Percentiles rank a stretch among this genome's conserved stretches.
These are phyloP conservation scores for Straminergon stramineum DNA, from an alignment of 225 moss, liverwort and hornwort genomes.

Conservation along the genomic window DNA sequence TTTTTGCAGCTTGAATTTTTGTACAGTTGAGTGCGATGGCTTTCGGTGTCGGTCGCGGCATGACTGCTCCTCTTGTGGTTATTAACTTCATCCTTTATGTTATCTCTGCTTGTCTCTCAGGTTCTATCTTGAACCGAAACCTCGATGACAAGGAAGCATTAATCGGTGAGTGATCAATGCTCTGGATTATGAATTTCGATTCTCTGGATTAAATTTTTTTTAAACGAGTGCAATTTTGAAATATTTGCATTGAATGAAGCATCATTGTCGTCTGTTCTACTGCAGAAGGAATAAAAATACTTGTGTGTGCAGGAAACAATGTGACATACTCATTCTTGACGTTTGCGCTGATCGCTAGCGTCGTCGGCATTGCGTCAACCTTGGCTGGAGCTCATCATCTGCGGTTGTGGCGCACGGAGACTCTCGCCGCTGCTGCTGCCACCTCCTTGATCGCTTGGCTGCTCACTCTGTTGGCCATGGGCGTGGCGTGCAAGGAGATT, in stretches of 20 bases:
- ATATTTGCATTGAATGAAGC: neutral
- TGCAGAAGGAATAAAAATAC: neutral
- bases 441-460: slow-evolving; percentile 27
- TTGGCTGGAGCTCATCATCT: slow-evolving; percentile 31
- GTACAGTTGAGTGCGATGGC: neutral
- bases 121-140: slow-evolving; percentile 19
- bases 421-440: slow-evolving; percentile 22
- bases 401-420: slow-evolving; percentile 26
- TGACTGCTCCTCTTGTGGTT: slow-evolving; percentile 13
- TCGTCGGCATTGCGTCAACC: slow-evolving; percentile 24
- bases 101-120: slow-evolving; percentile 9
- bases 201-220: too few species aligned
- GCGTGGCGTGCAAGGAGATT: slow-evolving; percentile 16
- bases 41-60: neutral
- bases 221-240: neutral
- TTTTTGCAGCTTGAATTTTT: neutral
- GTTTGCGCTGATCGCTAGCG: slow-evolving; percentile 10
- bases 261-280: neutral
- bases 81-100: slow-evolving; percentile 10
- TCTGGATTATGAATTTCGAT: neutral
- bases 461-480: slow-evolving; percentile 28
- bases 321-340: slow-evolving; percentile 1
- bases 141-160: neutral
- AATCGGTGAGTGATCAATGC: slow-evolving; percentile 2
- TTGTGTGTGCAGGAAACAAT: slow-evolving; percentile 10